Evolutionary conservation across 352 stramenopile species (phyloP).

Genomic region (Phytophthora agathidicida): DNA sequence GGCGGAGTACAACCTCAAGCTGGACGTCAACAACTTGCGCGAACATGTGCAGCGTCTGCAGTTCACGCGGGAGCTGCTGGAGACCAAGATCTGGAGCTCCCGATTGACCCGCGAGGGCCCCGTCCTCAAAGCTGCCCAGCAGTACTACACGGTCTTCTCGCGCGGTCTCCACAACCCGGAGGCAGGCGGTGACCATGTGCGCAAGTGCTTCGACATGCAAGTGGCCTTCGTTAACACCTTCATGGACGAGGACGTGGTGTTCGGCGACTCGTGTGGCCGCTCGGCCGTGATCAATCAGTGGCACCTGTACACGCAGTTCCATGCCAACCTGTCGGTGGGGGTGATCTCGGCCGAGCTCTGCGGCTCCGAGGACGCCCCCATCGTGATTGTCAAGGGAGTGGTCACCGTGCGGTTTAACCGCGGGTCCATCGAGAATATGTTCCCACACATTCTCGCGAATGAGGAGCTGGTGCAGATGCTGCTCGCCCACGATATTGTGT

Average conservation of each 20-base stretch:
- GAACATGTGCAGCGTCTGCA: conserved; percentile 62
- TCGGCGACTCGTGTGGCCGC: conserved; percentile 44
- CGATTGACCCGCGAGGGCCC: conserved; percentile 36
- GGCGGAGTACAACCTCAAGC: conserved; percentile 65
- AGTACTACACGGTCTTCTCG: conserved; percentile 75
- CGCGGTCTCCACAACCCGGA: conserved; percentile 56
- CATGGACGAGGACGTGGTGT: conserved; percentile 49
- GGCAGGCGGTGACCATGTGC: conserved; percentile 33
- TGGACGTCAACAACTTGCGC: conserved; percentile 68
- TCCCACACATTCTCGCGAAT: conserved; percentile 62
- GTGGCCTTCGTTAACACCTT: conserved; percentile 56
- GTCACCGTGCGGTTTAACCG: conserved; percentile 59
- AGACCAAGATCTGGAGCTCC: conserved; percentile 53
- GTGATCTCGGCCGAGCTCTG: conserved; percentile 45
- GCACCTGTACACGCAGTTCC: conserved; percentile 64
- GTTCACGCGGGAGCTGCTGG: conserved; percentile 46
- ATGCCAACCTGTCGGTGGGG: conserved; percentile 47
- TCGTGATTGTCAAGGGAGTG: conserved; percentile 51
- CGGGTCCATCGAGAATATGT: conserved; percentile 66
- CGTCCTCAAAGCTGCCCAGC: conserved; percentile 55
- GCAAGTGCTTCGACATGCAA: conserved; percentile 61
- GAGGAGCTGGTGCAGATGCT: conserved; percentile 64
- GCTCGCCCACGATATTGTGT: conserved; percentile 54
- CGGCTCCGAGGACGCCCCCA: conserved; percentile 47
- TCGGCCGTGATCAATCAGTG: conserved; percentile 61